A percentile compares a stretch with the other conserved stretches of the same genome.
phyloP scores from a whole-genome alignment of 2,329 filamentous ascomycete species.

The Thelonectria rubi region DNA sequence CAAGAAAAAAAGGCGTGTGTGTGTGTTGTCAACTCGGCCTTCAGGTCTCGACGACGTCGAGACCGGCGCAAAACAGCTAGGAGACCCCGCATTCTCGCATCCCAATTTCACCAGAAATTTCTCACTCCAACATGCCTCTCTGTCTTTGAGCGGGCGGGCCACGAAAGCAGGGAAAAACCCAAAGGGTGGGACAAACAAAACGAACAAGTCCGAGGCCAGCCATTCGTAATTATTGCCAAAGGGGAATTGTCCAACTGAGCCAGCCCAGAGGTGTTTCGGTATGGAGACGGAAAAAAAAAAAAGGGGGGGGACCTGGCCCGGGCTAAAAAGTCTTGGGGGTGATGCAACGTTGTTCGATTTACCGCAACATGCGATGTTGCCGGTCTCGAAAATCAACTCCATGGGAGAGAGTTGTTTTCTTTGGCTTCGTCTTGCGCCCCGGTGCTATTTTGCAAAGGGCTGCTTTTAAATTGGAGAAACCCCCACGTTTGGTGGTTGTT shows the following conservation, averaged over 20 bases:
- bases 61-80: conserved; percentile 25
- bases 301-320: too few species aligned
- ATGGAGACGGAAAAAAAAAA: too few species aligned
- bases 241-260: neutral
- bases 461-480: neutral
- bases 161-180: too few species aligned
- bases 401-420: neutral
- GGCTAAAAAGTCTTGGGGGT: too few species aligned
- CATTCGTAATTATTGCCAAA: conserved; percentile 28
- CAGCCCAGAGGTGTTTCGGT: neutral
- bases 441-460: neutral
- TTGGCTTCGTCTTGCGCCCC: too few species aligned
- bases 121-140: too few species aligned
- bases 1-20: neutral
- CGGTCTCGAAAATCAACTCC: too few species aligned
- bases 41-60: neutral
- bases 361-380: too few species aligned
- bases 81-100: conserved; percentile 29
- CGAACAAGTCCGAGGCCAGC: conserved; percentile 20
- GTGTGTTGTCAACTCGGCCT: neutral
- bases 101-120: conserved; percentile 1
- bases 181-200: neutral
- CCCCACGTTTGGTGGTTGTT: neutral
- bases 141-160: too few species aligned
- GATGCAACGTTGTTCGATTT: too few species aligned